A percentile compares a stretch with the other conserved stretches of the same genome.
Conservation (phyloP, 306 rosid species). For the Prunus kanzakura region DNA sequence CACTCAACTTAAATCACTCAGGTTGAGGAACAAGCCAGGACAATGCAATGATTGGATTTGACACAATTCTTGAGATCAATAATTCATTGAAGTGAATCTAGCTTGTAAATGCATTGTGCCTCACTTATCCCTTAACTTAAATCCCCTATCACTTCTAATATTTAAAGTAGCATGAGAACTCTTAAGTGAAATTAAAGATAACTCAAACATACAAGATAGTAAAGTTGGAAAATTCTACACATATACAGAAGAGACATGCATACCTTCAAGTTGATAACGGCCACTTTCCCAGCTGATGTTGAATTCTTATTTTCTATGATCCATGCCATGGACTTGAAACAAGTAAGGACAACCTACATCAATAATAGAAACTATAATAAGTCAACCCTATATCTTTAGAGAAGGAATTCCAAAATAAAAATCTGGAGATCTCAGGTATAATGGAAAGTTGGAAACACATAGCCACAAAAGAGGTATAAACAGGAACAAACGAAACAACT, state of each 20-base stretch:
- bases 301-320: constrained; percentile 64
- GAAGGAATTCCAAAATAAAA: neutral
- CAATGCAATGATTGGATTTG: neutral
- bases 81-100: neutral
- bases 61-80: neutral
- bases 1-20: neutral
- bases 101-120: neutral
- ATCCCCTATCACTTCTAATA: neutral
- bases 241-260: neutral
- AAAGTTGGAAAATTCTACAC: constrained; percentile 1
- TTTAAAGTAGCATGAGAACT: neutral
- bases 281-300: constrained; percentile 47
- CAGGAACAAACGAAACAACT: neutral
- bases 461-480: neutral
- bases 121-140: neutral
- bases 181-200: neutral
- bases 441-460: neutral
- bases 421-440: neutral
- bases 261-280: constrained; percentile 75
- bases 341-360: constrained; percentile 63
- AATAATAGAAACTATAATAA: constrained; percentile 14
- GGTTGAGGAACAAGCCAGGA: neutral
- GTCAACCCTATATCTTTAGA: constrained; percentile 4
- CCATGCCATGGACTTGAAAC: constrained; percentile 82
- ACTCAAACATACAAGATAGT: neutral